Percentiles rank a stretch among this genome's conserved stretches.
These are phyloP conservation scores for Lachnellula arida DNA, from an alignment of 2,329 filamentous ascomycete species.

Conservation along the genomic window DNA sequence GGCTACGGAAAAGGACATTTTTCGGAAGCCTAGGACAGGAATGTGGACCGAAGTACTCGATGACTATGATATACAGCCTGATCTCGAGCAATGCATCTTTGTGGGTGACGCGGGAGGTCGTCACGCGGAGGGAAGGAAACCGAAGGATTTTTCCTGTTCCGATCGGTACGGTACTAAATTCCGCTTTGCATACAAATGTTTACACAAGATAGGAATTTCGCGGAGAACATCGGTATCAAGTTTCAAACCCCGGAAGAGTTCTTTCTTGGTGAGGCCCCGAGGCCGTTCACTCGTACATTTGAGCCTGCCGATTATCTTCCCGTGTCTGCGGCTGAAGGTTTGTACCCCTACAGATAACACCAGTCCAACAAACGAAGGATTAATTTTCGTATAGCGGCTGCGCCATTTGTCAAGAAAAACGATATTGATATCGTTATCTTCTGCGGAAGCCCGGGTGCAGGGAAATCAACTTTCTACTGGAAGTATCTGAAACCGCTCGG, in stretches of 20 bases:
- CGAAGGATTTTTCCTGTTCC: slow-evolving; percentile 62
- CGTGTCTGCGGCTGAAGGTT: slow-evolving; percentile 23
- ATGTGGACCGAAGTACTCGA: slow-evolving; percentile 75
- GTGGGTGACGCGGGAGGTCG: slow-evolving; percentile 80
- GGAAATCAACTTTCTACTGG: slow-evolving; percentile 91
- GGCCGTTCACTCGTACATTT: slow-evolving; percentile 65
- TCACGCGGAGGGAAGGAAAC: slow-evolving; percentile 39
- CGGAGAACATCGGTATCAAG: slow-evolving; percentile 72
- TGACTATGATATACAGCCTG: slow-evolving; percentile 45
- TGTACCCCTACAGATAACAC: not conserved
- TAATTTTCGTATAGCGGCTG: slow-evolving; percentile 6
- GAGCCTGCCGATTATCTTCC: slow-evolving; percentile 58
- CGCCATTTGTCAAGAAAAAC: slow-evolving; percentile 50
- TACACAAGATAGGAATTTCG: slow-evolving; percentile 61
- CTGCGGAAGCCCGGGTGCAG: slow-evolving; percentile 82
- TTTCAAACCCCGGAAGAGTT: slow-evolving; percentile 91
- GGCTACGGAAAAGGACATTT: slow-evolving; percentile 76
- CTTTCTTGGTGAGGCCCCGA: slow-evolving; percentile 66
- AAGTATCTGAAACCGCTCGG: slow-evolving; percentile 69
- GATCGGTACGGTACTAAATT: slow-evolving; percentile 37
- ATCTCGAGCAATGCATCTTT: slow-evolving; percentile 70
- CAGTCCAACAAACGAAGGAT: not conserved
- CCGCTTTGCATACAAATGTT: slow-evolving; percentile 4
- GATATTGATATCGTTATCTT: slow-evolving; percentile 74
- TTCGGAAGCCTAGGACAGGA: slow-evolving; percentile 78